phyloP scores from a whole-genome alignment of 2,329 filamentous ascomycete genomes.

The Diaporthe sp. region DNA sequence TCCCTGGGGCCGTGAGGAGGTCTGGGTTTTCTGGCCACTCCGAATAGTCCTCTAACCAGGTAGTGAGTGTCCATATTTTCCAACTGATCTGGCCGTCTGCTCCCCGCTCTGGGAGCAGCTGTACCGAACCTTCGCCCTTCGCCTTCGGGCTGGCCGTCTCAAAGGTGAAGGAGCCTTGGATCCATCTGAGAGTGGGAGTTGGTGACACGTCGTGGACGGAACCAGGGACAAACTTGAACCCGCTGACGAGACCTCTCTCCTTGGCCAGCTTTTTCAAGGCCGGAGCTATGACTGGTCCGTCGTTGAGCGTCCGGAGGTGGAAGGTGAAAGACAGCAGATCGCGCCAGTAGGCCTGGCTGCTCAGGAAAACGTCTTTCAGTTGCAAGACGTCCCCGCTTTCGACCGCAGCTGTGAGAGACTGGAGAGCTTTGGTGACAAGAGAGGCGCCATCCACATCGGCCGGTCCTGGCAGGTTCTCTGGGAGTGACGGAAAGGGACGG shows the following conservation, averaged over 20 bases:
- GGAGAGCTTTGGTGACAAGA: conserved; percentile 32
- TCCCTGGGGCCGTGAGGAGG: conserved; percentile 44
- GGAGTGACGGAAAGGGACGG: conserved; percentile 37
- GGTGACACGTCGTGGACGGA: conserved; percentile 41
- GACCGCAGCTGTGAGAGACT: conserved; percentile 44
- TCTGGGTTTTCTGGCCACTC: conserved; percentile 48
- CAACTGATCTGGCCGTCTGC: conserved; percentile 42
- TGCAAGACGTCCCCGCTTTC: conserved; percentile 42
- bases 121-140: conserved; percentile 49
- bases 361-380: conserved; percentile 49
- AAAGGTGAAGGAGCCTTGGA: conserved; percentile 51
- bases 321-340: conserved; percentile 54
- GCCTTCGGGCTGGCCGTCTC: conserved; percentile 49
- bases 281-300: conserved; percentile 45
- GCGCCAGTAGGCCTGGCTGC: conserved; percentile 53
- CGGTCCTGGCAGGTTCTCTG: conserved; percentile 33
- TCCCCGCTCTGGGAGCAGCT: conserved; percentile 47
- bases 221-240: conserved; percentile 41
- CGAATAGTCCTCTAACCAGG: conserved; percentile 47
- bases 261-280: conserved; percentile 43
- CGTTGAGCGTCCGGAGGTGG: conserved; percentile 53
- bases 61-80: conserved; percentile 54
- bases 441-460: conserved; percentile 41
- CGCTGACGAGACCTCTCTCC: conserved; percentile 42
- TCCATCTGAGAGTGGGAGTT: conserved; percentile 47